Conservation (phyloP, 2,329 filamentous ascomycete species). For the Diaporthe nobilis region DNA sequence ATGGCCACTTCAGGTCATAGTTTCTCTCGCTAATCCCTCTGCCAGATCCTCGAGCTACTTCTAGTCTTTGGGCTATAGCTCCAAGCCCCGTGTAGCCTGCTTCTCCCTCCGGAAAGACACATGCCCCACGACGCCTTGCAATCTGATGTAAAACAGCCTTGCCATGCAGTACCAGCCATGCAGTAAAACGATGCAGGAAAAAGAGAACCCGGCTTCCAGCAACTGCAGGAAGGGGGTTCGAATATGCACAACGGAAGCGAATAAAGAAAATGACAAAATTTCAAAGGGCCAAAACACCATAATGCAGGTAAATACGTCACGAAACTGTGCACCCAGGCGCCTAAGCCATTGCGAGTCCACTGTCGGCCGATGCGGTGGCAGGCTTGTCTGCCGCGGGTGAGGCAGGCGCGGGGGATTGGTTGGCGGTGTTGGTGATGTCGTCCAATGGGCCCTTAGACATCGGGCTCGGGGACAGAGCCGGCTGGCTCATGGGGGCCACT, state of each 20-base stretch:
- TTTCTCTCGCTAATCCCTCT: background rate
- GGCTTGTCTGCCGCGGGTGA: constrained; percentile 38
- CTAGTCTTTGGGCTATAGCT: constrained; percentile 27
- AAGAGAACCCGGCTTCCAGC: background rate
- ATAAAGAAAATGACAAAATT: constrained; percentile 33
- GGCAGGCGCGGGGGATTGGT: constrained; percentile 17
- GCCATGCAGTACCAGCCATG: constrained; percentile 40
- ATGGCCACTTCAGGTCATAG: background rate
- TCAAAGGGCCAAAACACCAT: constrained; percentile 29
- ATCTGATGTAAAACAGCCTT: constrained; percentile 34
- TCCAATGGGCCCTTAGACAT: constrained; percentile 33
- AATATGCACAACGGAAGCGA: constrained; percentile 39
- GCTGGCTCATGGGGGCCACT: constrained; percentile 27
- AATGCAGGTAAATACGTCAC: constrained; percentile 35
- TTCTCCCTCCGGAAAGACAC: constrained; percentile 10
- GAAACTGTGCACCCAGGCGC: constrained; percentile 28
- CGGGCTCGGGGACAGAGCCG: constrained; percentile 20
- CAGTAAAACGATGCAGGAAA: constrained; percentile 32
- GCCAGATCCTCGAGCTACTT: constrained; percentile 17
- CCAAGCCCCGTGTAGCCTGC: constrained; percentile 16
- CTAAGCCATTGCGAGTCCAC: constrained; percentile 46
- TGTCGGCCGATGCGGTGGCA: constrained; percentile 47
- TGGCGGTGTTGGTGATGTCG: constrained; percentile 39
- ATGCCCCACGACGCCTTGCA: constrained; percentile 38
- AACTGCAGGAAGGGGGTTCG: background rate